Conservation (phyloP, 2,329 filamentous ascomycete species). For the Eutypella sp. region DNA sequence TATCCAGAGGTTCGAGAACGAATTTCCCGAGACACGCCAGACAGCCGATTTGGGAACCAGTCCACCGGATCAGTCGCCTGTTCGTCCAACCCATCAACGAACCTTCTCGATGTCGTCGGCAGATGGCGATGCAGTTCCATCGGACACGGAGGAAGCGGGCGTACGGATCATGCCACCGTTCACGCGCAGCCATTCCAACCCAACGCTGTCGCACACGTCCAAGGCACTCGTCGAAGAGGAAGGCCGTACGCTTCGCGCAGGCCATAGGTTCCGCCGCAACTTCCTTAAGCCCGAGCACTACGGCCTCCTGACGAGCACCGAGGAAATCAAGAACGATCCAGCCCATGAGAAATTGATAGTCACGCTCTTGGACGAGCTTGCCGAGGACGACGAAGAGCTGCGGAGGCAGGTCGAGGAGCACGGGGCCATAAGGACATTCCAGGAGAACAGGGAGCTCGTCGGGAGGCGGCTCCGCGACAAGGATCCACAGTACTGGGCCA, state of each 20-base stretch:
- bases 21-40: slow-evolving; percentile 80
- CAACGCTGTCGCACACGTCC: slow-evolving; percentile 44
- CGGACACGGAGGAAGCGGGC: slow-evolving; percentile 45
- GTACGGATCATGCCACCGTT: slow-evolving; percentile 37
- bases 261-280: slow-evolving; percentile 51
- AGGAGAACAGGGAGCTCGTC: slow-evolving; percentile 50
- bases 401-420: slow-evolving; percentile 47
- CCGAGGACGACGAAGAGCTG: slow-evolving; percentile 57
- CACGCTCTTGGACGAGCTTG: slow-evolving; percentile 59
- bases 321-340: slow-evolving; percentile 47
- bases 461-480: slow-evolving; percentile 47
- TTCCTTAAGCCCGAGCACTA: slow-evolving; percentile 49
- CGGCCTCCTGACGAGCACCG: slow-evolving; percentile 42
- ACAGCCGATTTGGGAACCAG: slow-evolving; percentile 5
- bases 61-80: slow-evolving; percentile 18
- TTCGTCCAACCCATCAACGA: slow-evolving; percentile 14
- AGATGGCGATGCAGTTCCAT: slow-evolving; percentile 35
- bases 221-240: slow-evolving; percentile 53
- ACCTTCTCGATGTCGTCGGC: slow-evolving; percentile 25
- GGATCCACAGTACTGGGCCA: slow-evolving; percentile 62
- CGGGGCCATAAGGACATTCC: slow-evolving; percentile 58
- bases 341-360: slow-evolving; percentile 49
- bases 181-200: slow-evolving; percentile 46
- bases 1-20: slow-evolving; percentile 92
- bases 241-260: slow-evolving; percentile 49